phyloP scores from a whole-genome alignment of 2,329 filamentous ascomycete species.

The Anisogramma anomala region DNA sequence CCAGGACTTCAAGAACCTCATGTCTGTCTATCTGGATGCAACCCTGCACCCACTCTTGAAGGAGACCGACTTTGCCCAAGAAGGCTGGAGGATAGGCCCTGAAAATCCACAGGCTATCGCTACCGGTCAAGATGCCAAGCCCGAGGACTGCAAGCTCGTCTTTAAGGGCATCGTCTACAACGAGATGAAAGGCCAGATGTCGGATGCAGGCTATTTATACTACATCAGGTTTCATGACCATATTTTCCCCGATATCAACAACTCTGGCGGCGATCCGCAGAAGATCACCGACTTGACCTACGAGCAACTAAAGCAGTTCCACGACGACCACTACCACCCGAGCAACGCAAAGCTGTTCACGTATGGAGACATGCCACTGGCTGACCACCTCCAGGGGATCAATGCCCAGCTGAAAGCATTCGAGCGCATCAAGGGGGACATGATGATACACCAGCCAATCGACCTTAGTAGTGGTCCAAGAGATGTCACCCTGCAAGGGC shows the following conservation, averaged over 20 bases:
- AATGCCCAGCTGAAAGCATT: slow-evolving; percentile 65
- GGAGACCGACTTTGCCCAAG: slow-evolving; percentile 83
- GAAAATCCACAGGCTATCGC: slow-evolving; percentile 63
- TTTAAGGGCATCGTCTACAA: slow-evolving; percentile 99
- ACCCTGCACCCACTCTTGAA: slow-evolving; percentile 85
- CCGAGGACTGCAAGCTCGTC: slow-evolving; percentile 58
- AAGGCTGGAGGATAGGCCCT: slow-evolving; percentile 92
- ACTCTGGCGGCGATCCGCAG: slow-evolving; percentile 90
- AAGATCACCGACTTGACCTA: slow-evolving; percentile 95
- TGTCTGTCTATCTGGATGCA: slow-evolving; percentile 93
- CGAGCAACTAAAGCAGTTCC: slow-evolving; percentile 77
- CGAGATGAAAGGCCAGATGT: slow-evolving; percentile 99
- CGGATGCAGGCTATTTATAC: slow-evolving; percentile 89
- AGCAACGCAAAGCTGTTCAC: slow-evolving; percentile 95
- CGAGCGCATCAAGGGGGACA: slow-evolving; percentile 55
- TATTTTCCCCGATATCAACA: slow-evolving; percentile 88
- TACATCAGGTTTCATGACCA: slow-evolving; percentile 93
- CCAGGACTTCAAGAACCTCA: slow-evolving; percentile 89
- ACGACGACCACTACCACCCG: slow-evolving; percentile 88
- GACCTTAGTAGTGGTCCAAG: slow-evolving; percentile 55
- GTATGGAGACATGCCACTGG: slow-evolving; percentile 83
- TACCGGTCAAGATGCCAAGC: slow-evolving; percentile 30
- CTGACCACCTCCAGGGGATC: slow-evolving; percentile 69
- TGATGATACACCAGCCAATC: slow-evolving; percentile 65
- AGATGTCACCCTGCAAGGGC: slow-evolving; percentile 63